Evolutionary conservation across 345 rosid species (phyloP).

Genomic region (Boechera stricta): DNA sequence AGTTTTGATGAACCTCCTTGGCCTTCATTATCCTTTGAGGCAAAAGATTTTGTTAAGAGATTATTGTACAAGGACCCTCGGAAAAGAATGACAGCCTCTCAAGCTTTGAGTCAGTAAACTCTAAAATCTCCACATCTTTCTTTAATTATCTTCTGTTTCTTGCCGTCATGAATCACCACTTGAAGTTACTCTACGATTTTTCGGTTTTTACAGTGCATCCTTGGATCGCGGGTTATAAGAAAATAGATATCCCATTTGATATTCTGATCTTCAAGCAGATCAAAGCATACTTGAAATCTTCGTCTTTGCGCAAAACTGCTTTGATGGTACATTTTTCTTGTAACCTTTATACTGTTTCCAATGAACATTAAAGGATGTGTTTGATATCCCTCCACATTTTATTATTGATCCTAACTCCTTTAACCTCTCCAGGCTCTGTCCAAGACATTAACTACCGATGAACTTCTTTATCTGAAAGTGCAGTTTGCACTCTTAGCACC

Average conservation of each 20-base stretch:
- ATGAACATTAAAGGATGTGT: constrained; percentile 27
- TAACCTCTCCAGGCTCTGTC: constrained; percentile 71
- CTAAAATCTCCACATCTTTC: constrained; percentile 4
- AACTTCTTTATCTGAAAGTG: constrained; percentile 65
- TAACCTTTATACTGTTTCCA: not conserved
- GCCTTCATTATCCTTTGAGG: constrained; percentile 85
- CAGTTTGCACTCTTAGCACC: constrained; percentile 85
- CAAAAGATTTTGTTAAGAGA: constrained; percentile 86
- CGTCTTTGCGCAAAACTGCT: constrained; percentile 92
- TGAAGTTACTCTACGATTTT: not conserved
- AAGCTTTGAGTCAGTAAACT: constrained; percentile 78
- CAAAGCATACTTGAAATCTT: constrained; percentile 80
- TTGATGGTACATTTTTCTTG: constrained; percentile 59
- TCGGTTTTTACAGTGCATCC: constrained; percentile 77
- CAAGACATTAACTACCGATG: constrained; percentile 73
- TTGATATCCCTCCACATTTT: constrained; percentile 2
- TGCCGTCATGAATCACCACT: constrained; percentile 6
- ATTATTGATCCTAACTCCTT: constrained; percentile 11
- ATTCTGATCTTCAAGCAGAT: constrained; percentile 70
- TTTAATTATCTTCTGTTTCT: constrained; percentile 28
- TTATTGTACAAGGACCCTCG: constrained; percentile 85
- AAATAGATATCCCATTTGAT: constrained; percentile 75
- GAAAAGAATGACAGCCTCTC: constrained; percentile 92
- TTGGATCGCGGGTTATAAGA: constrained; percentile 65
- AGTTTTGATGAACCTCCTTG: constrained; percentile 88